Percentiles rank a stretch among this genome's conserved stretches.
Evolutionary conservation across 2,329 filamentous ascomycete genomes (phyloP).

Genomic region (Cladophialophora carrionii): DNA sequence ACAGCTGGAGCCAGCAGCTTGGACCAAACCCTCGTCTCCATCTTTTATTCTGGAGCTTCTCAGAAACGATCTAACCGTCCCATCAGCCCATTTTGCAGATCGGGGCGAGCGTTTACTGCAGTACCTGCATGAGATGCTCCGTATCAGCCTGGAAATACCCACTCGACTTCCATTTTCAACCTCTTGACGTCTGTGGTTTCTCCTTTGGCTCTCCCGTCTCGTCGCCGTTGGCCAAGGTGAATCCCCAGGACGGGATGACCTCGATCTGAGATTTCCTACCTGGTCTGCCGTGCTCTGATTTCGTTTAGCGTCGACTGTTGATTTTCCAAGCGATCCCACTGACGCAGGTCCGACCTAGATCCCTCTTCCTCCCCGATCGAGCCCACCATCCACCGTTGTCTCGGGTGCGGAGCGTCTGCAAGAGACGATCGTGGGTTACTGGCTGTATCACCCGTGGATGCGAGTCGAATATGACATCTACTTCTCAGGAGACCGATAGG

Average conservation of each 20-base stretch:
- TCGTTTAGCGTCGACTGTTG: background rate
- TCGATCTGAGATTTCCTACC: background rate
- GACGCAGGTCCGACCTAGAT: background rate
- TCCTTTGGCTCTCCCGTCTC: background rate
- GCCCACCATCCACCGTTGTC: background rate
- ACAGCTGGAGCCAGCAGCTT: background rate
- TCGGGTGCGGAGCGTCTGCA: background rate
- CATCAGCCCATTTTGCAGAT: background rate
- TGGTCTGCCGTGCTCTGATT: background rate
- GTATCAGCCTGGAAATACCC: background rate
- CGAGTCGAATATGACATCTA: slow-evolving; percentile 23
- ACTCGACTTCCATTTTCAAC: background rate
- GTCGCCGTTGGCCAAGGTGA: background rate
- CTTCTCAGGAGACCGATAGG: slow-evolving; percentile 14
- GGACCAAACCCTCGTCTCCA: background rate
- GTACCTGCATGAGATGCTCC: slow-evolving; percentile 15
- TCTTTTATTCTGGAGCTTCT: background rate
- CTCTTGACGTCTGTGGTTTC: slow-evolving; percentile 14
- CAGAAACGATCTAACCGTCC: background rate
- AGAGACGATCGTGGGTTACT: background rate
- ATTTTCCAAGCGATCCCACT: background rate
- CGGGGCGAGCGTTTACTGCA: slow-evolving; percentile 2
- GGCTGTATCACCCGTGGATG: background rate
- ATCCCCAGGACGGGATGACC: background rate
- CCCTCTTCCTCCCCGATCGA: background rate